A percentile compares a stretch with the other conserved stretches of the same genome.
Evolutionary conservation across 108 stramenopile genomes (phyloP).

Genomic region (Cyclotella sp.): DNA sequence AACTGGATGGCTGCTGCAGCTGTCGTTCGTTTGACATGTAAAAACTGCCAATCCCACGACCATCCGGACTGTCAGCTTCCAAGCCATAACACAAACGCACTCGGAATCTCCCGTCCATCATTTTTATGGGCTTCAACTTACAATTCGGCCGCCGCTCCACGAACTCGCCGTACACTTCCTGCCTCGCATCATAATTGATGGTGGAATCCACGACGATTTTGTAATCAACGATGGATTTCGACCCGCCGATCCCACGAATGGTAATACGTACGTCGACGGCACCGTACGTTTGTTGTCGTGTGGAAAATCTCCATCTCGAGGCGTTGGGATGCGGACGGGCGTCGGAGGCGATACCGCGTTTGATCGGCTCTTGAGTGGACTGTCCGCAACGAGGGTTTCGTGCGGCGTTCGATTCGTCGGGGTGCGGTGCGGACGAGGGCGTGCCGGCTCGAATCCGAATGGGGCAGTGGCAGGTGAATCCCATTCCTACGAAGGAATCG

Average conservation of each 20-base stretch:
- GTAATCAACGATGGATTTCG: conserved; percentile 10
- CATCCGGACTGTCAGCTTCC: conserved; percentile 3
- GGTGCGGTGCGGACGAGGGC: conserved; percentile 26
- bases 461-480: conserved; percentile 54
- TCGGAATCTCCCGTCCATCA: conserved; percentile 44
- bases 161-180: conserved; percentile 38
- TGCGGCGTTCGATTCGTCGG: neutral
- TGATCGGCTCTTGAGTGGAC: conserved; percentile 15
- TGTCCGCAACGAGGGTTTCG: conserved; percentile 14
- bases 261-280: conserved; percentile 44
- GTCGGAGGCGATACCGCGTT: conserved; percentile 11
- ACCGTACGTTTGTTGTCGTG: conserved; percentile 61
- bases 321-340: conserved; percentile 15
- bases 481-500: conserved; percentile 26
- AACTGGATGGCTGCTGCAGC: neutral
- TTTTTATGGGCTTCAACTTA: conserved; percentile 33
- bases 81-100: conserved; percentile 54
- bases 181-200: neutral
- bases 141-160: conserved; percentile 38
- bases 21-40: neutral
- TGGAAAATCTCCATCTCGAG: conserved; percentile 55
- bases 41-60: neutral
- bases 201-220: conserved; percentile 13
- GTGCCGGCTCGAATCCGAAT: conserved; percentile 29
- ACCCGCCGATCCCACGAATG: conserved; percentile 61